phyloP scores from a whole-genome alignment of 1,139 yeast genomes.

The Meyerozyma sp. region DNA sequence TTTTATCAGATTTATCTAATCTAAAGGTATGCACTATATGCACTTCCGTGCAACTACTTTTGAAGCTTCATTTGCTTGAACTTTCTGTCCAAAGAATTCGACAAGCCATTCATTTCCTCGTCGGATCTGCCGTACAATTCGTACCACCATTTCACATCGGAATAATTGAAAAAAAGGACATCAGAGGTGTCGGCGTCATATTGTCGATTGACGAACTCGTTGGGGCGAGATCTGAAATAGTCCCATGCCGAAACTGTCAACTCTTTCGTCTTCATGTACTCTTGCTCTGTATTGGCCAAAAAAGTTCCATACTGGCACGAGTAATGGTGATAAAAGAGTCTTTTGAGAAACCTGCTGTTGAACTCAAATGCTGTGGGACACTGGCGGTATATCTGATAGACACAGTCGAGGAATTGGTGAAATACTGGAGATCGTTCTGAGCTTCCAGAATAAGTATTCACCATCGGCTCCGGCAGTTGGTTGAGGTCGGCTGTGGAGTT shows the following conservation, averaged over 20 bases:
- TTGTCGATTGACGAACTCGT: slow-evolving; percentile 59
- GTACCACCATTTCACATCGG: slow-evolving; percentile 80
- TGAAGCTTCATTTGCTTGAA: slow-evolving; percentile 33
- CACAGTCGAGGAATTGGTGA: slow-evolving; percentile 89
- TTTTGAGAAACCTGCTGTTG: slow-evolving; percentile 79
- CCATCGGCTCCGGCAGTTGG: slow-evolving; percentile 10
- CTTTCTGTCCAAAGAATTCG: slow-evolving; percentile 38
- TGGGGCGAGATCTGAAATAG: slow-evolving; percentile 70
- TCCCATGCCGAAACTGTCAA: slow-evolving; percentile 88
- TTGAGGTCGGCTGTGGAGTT: slow-evolving; percentile 5
- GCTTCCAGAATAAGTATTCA: slow-evolving; percentile 31
- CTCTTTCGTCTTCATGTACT: slow-evolving; percentile 34
- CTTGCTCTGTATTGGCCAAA: slow-evolving; percentile 68
- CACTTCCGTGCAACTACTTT: slow-evolving; percentile 2
- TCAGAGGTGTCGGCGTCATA: slow-evolving; percentile 30
- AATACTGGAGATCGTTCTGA: slow-evolving; percentile 75
- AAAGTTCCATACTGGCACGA: slow-evolving; percentile 96
- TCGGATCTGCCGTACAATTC: slow-evolving; percentile 74
- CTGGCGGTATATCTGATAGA: slow-evolving; percentile 72
- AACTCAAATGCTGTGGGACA: slow-evolving; percentile 74
- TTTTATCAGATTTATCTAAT: neutral
- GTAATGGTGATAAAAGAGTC: slow-evolving; percentile 80
- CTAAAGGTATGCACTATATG: neutral
- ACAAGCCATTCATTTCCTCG: slow-evolving; percentile 71
- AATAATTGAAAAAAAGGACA: slow-evolving; percentile 62